Evolutionary conservation across 73 alveolate species (phyloP), one percentile per base, ranked within the genome.

Genomic region (Stentor coeruleus): DNA sequence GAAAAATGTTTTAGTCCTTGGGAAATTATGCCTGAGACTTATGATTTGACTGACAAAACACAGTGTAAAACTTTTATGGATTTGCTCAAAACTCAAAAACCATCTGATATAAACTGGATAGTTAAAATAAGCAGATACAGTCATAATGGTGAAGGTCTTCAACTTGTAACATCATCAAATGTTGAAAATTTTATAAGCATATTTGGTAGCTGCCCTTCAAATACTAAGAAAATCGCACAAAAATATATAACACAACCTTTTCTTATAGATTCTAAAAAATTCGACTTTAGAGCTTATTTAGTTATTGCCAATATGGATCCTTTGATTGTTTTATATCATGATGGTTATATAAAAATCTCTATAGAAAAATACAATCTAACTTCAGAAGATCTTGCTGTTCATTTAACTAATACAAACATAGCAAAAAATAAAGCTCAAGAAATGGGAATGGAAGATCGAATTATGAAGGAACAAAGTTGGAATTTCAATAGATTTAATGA

Each of bases 291-390:
- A n/a, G 49, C 35, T 66, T 66, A 15, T 66, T 30, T 66, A 57
- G n/a, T 66, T 66, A 66, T 66, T 66, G 30, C 30, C 38, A 15
- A 26, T 14, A 66, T 66, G 81, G 81, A 66, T 66, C 81, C 81
- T 33, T 30, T 66, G 14, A 66, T 66, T 20, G 30, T 66, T 33
- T 57, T 66, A 30, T 66, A 66, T 66, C n/a, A 57, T 15, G 81
- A 66, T 66, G 81, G 81, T 1, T 15, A 20, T 0, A 30, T 66
- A 66, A 66, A 57, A 66, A 36, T 66, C 30, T 15, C 81, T 66
- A 30, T 36, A 28, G 81, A 66, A 28, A 66, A 36, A 36, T 66
- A 66, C 35, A 57, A 31, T 20, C 15, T 20, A 57, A 31, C 15
- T 2, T 57, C 73, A n/a, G 28, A n/a, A 57, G 28, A 57, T 57